phyloP scores from a whole-genome alignment of 148 eudicot species.

The Fagopyrum homotropicum region DNA sequence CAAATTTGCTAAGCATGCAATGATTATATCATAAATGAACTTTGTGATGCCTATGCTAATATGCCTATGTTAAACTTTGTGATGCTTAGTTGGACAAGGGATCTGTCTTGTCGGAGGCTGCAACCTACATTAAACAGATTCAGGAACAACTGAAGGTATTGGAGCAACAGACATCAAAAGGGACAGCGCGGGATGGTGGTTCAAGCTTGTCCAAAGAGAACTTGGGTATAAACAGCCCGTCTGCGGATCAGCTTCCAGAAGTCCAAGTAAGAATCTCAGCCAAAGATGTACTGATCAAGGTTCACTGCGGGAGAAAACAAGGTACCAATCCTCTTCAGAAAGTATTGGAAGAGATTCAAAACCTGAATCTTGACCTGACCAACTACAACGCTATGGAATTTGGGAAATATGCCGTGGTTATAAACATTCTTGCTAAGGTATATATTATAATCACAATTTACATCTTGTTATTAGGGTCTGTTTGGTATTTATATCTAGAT shows the following conservation, averaged over 20 bases:
- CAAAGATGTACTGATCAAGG: constrained; percentile 27
- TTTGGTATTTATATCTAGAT: neutral
- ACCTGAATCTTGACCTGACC: constrained; percentile 23
- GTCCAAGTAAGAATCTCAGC: constrained; percentile 30
- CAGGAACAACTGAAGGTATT: constrained; percentile 26
- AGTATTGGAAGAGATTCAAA: constrained; percentile 30
- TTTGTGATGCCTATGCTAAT: too few species aligned
- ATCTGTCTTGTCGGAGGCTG: constrained; percentile 30
- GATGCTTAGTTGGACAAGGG: constrained; percentile 38
- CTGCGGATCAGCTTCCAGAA: constrained; percentile 18
- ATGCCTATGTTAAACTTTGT: neutral
- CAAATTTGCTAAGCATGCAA: too few species aligned
- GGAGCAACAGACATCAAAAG: constrained; percentile 19
- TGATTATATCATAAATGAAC: too few species aligned
- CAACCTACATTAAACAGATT: constrained; percentile 31
- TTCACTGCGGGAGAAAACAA: constrained; percentile 25
- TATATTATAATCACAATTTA: neutral
- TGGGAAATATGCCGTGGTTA: constrained; percentile 22
- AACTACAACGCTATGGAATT: constrained; percentile 32
- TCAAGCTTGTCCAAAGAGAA: constrained; percentile 1
- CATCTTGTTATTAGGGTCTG: neutral
- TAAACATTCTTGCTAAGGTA: constrained; percentile 43
- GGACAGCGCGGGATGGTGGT: constrained; percentile 1
- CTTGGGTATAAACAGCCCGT: neutral
- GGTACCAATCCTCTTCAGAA: constrained; percentile 11